Percentiles rank a stretch among this genome's conserved stretches.
Evolutionary conservation across 768 basidiomycete species (phyloP).

Genomic region (Tubosaeta sp.): DNA sequence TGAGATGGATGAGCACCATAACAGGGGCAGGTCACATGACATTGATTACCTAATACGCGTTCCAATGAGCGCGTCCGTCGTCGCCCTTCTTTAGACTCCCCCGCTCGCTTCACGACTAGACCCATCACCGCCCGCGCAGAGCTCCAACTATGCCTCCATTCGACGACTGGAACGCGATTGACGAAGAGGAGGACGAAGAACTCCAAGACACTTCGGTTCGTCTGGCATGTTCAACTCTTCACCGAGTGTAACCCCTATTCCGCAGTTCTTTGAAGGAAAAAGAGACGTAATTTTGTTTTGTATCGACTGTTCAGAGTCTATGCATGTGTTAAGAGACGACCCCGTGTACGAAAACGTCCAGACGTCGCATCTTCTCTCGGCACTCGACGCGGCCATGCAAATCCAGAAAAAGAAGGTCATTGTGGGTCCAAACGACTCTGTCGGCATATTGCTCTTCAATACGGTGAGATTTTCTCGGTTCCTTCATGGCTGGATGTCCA

Average conservation of each 20-base stretch:
- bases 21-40: conserved; percentile 18
- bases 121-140: neutral
- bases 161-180: conserved; percentile 76
- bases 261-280: conserved; percentile 64
- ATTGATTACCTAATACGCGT: conserved; percentile 25
- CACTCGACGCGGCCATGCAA: conserved; percentile 79
- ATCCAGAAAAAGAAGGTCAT: conserved; percentile 90
- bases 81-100: conserved; percentile 2
- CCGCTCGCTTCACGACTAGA: neutral
- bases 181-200: conserved; percentile 82
- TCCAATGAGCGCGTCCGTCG: neutral
- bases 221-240: conserved; percentile 1
- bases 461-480: conserved; percentile 51
- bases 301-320: conserved; percentile 89
- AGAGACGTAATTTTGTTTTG: conserved; percentile 91
- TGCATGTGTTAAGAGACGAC: conserved; percentile 71
- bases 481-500: neutral
- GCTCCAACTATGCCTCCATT: conserved; percentile 52
- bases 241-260: conserved; percentile 12
- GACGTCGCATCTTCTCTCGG: conserved; percentile 73
- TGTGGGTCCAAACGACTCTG: conserved; percentile 80
- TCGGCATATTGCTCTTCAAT: conserved; percentile 91
- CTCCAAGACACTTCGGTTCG: conserved; percentile 64
- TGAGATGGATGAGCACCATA: neutral
- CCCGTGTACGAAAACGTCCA: conserved; percentile 59